phyloP scores from a whole-genome alignment of 176 grass and related monocot genomes.

The Neostapfia colusana region DNA sequence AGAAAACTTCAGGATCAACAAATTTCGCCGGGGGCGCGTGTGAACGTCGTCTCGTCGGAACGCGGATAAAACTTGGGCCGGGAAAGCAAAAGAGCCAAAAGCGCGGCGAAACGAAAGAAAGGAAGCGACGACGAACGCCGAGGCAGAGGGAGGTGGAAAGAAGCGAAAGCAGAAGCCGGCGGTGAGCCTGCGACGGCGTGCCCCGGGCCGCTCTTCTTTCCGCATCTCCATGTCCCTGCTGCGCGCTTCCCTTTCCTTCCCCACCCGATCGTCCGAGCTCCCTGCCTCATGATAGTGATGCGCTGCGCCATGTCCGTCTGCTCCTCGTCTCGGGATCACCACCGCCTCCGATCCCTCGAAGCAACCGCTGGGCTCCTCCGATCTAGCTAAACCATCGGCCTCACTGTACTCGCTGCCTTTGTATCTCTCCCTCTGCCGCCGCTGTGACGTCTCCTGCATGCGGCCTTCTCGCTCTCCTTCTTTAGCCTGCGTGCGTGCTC shows the following conservation, averaged over 20 bases:
- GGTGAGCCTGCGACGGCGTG: background rate
- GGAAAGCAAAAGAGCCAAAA: constrained; percentile 34
- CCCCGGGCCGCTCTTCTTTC: constrained; percentile 19
- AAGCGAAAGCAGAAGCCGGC: constrained; percentile 15
- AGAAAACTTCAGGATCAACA: background rate
- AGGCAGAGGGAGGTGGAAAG: constrained; percentile 35
- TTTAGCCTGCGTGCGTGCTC: constrained; percentile 28
- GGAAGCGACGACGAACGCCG: background rate
- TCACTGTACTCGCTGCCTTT: background rate
- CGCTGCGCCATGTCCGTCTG: constrained; percentile 13
- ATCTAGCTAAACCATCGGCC: background rate
- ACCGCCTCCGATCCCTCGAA: background rate
- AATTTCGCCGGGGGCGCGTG: background rate
- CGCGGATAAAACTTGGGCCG: background rate
- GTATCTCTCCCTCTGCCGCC: background rate
- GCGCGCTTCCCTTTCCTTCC: background rate
- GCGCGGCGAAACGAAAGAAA: constrained; percentile 7
- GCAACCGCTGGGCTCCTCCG: background rate
- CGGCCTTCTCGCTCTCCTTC: background rate
- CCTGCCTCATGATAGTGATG: background rate
- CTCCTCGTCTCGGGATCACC: constrained; percentile 46
- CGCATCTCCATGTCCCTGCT: no score
- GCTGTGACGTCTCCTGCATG: constrained; percentile 17
- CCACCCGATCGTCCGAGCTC: background rate
- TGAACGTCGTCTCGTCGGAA: background rate